Conservation (phyloP, 306 rosid genomes). For the Rubus parviflorus region DNA sequence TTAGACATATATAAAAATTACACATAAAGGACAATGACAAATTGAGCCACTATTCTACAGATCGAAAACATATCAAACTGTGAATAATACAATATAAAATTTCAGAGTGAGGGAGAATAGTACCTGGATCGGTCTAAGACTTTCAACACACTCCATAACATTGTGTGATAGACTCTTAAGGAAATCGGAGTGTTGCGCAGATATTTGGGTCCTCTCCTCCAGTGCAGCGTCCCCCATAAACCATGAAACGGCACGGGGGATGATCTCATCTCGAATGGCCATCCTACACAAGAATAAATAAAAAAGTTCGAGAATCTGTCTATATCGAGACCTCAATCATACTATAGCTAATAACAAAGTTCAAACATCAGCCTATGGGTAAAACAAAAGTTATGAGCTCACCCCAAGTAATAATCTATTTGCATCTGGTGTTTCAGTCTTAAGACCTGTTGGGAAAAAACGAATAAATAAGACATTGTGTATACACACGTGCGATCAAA, state of each 20-base stretch:
- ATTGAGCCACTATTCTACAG: too few relatives aligned
- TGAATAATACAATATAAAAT: neutral
- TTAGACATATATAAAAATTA: too few relatives aligned
- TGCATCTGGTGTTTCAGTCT: slow-evolving; percentile 64
- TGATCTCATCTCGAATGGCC: slow-evolving; percentile 60
- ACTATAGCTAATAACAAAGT: too few relatives aligned
- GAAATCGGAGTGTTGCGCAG: slow-evolving; percentile 59
- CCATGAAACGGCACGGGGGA: slow-evolving; percentile 60
- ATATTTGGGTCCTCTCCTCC: neutral
- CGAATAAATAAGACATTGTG: too few relatives aligned
- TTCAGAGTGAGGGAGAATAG: neutral
- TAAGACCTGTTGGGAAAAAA: slow-evolving; percentile 40
- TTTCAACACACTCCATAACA: slow-evolving; percentile 58
- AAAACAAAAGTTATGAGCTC: slow-evolving; percentile 8
- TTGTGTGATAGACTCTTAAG: slow-evolving; percentile 46
- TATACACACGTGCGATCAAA: too few relatives aligned
- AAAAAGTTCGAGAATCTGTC: too few relatives aligned
- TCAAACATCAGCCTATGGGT: too few relatives aligned
- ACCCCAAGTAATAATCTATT: slow-evolving; percentile 70
- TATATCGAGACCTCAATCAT: too few relatives aligned
- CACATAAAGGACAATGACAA: too few relatives aligned
- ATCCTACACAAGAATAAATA: slow-evolving; percentile 32
- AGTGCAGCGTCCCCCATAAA: neutral
- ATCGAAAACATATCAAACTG: neutral
- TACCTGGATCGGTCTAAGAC: slow-evolving; percentile 67